These are phyloP conservation scores for Yamadazyma dendronema DNA, from an alignment of 1,139 yeast genomes.

Conservation along the genomic window DNA sequence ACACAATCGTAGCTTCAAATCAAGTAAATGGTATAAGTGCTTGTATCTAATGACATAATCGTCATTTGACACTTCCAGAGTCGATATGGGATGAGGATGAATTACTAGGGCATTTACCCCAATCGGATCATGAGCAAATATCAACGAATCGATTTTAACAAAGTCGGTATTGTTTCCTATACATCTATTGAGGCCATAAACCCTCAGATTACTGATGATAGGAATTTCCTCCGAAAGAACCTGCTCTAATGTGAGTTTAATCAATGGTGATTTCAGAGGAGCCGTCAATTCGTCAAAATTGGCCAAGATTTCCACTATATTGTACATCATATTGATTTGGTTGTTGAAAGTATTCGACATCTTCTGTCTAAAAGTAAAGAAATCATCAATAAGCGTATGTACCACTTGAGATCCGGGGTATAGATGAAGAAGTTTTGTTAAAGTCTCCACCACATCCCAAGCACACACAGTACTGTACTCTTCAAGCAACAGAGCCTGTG, in stretches of 20 bases:
- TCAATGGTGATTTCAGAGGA: too few relatives aligned
- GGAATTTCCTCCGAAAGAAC: slow-evolving; percentile 44
- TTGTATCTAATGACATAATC: slow-evolving; percentile 22
- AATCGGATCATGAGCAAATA: slow-evolving; percentile 23
- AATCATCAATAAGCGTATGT: neutral
- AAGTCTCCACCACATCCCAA: slow-evolving; percentile 53
- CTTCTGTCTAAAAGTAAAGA: neutral
- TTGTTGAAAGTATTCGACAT: neutral
- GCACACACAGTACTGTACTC: slow-evolving; percentile 48
- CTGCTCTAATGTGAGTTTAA: too few relatives aligned
- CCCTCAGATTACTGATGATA: slow-evolving; percentile 37
- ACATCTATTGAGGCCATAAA: slow-evolving; percentile 53
- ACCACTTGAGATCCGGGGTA: neutral
- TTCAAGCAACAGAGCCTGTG: slow-evolving; percentile 47
- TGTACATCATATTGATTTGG: slow-evolving; percentile 39
- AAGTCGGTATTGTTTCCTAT: slow-evolving; percentile 52
- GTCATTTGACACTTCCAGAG: slow-evolving; percentile 2
- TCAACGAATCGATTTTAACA: slow-evolving; percentile 26
- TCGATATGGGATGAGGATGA: slow-evolving; percentile 8
- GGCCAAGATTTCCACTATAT: slow-evolving; percentile 44
- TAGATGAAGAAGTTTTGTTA: slow-evolving; percentile 15
- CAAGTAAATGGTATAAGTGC: slow-evolving; percentile 45
- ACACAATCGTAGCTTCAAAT: slow-evolving; percentile 40
- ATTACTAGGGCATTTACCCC: slow-evolving; percentile 3
- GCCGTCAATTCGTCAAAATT: too few relatives aligned